Percentiles rank a stretch among this genome's conserved stretches.
Evolutionary conservation across 495 filamentous ascomycete genomes (phyloP).

Genomic region (Penicillium roqueforti): DNA sequence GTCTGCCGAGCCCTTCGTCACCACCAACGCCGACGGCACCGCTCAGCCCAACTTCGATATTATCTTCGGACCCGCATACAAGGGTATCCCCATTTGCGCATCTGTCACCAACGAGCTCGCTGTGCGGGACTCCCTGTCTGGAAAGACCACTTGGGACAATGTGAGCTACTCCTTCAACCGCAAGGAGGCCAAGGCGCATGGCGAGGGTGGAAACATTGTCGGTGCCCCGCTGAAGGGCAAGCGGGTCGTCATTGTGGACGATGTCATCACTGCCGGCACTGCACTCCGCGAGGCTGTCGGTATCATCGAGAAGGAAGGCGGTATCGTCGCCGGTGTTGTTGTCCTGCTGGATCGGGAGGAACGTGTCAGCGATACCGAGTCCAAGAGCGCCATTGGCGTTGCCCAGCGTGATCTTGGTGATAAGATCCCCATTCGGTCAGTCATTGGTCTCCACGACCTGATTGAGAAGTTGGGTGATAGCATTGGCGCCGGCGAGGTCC

Average conservation of each 20-base stretch:
- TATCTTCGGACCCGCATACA: conserved; percentile 80
- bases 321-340: conserved; percentile 75
- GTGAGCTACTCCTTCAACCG: conserved; percentile 86
- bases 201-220: conserved; percentile 88
- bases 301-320: conserved; percentile 77
- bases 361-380: conserved; percentile 56
- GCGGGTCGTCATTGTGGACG: conserved; percentile 84
- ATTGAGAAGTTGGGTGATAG: conserved; percentile 56
- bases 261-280: conserved; percentile 93
- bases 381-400: conserved; percentile 72
- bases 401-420: conserved; percentile 60
- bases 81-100: conserved; percentile 85
- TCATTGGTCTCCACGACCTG: conserved; percentile 67
- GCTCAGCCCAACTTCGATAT: conserved; percentile 35
- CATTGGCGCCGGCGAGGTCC: conserved; percentile 57
- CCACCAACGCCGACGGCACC: conserved; percentile 31
- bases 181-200: conserved; percentile 92
- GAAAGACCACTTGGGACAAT: conserved; percentile 37
- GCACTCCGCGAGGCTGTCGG: conserved; percentile 86
- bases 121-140: conserved; percentile 50
- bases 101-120: conserved; percentile 66
- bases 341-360: conserved; percentile 87
- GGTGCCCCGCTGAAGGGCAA: conserved; percentile 80
- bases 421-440: conserved; percentile 45
- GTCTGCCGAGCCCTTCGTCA: conserved; percentile 39